Evolutionary conservation across 2,329 filamentous ascomycete genomes (phyloP), one percentile per base, ranked within the genome.

Genomic region (Fulvia fulva): DNA sequence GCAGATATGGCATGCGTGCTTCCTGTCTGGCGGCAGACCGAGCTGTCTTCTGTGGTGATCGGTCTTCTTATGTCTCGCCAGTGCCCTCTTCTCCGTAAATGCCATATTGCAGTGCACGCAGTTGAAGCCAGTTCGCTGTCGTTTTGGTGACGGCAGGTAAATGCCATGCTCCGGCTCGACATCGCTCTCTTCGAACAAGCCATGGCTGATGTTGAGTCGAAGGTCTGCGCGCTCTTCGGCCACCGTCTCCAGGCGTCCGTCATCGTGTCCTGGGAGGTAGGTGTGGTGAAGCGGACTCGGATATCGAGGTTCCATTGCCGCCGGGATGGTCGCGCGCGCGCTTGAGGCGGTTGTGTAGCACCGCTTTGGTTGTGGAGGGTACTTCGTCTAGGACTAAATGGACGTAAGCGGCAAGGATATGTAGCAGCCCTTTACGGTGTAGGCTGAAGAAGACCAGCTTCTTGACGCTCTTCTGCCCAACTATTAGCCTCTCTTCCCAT

Each of bases 1-100:
- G 45, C 67, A 69, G 14, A 62, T 56, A 5, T 54, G 51, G 34
- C 67, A 69, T 1, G 59, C 51, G 57, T 66, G 61, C 56, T 66
- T 66, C 51, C 62, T 64, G 28, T 65, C 58, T 7, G 62, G 63
- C 32, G 64, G 63, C 16, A 67, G 58, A 2, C 66, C 66, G 1
- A 65, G 53, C 49, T 63, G 63, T 49, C 60, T 59, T 1, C 63
- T 63, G 53, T 69, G 67, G 45, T 61, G 62, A 22, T 67, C 65
- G 16, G 65, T 65, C 45, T 69, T 65, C 43, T 62, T 60, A 53
- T 69, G 67, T 28, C 67, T 61, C 9, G 66, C 66, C 22, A 68
- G 56, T 0, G 67, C 66, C 23, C 67, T 60, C 53, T 67, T 67
- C 56, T 67, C 64, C 5, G 67, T 68, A 51, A 68, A 68, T 2